Evolutionary conservation across 2,329 filamentous ascomycete species (phyloP).

Genomic region (Thermochaetoides dissita): DNA sequence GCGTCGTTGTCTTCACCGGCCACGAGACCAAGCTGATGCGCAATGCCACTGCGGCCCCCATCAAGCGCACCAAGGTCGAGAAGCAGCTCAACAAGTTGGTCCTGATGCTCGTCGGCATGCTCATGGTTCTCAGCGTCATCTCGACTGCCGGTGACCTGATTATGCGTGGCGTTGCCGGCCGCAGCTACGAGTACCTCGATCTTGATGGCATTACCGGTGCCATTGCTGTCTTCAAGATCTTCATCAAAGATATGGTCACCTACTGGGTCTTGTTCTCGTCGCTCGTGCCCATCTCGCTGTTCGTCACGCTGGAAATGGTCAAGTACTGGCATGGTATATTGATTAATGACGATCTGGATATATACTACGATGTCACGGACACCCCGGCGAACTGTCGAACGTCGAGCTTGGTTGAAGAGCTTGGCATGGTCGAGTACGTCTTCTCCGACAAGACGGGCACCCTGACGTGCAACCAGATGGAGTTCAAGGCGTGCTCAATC

Average conservation of each 20-base stretch:
- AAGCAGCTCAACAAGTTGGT: slow-evolving; percentile 88
- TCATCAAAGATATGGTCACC: slow-evolving; percentile 88
- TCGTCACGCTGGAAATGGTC: slow-evolving; percentile 93
- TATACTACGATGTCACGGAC: slow-evolving; percentile 91
- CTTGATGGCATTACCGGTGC: slow-evolving; percentile 46
- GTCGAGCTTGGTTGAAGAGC: slow-evolving; percentile 87
- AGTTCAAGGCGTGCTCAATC: slow-evolving; percentile 91
- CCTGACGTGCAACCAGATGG: slow-evolving; percentile 97
- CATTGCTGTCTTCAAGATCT: slow-evolving; percentile 51
- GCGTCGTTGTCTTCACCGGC: slow-evolving; percentile 89
- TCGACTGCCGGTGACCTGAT: slow-evolving; percentile 86
- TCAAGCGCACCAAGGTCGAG: slow-evolving; percentile 95
- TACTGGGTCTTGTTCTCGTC: slow-evolving; percentile 98
- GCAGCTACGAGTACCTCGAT: slow-evolving; percentile 58
- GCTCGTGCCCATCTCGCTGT: slow-evolving; percentile 90
- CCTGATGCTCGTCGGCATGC: slow-evolving; percentile 71
- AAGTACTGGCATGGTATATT: slow-evolving; percentile 97
- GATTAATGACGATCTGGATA: slow-evolving; percentile 94
- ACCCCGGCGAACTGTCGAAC: slow-evolving; percentile 93
- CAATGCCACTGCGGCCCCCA: slow-evolving; percentile 91
- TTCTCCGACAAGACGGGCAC: slow-evolving; percentile 98
- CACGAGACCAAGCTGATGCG: slow-evolving; percentile 99
- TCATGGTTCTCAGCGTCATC: slow-evolving; percentile 72
- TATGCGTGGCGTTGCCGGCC: slow-evolving; percentile 49
- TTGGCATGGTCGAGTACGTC: slow-evolving; percentile 96